These are phyloP conservation scores for Craterostigma plantagineum DNA, from an alignment of 257 asterid species.

Conservation along the genomic window DNA sequence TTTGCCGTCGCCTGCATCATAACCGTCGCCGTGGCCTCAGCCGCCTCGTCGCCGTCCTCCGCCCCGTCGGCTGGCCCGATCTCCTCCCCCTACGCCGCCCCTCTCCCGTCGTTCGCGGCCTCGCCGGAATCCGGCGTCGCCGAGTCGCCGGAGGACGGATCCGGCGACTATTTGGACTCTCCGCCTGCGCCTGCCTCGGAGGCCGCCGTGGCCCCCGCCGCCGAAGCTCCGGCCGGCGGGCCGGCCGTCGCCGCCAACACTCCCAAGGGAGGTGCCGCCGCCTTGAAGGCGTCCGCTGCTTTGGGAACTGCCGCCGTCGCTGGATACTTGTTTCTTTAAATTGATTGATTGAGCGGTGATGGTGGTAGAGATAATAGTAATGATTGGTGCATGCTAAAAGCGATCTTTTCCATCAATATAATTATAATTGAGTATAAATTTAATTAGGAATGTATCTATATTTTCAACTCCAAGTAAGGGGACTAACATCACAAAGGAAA, in stretches of 20 bases:
- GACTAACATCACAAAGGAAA: too few species aligned
- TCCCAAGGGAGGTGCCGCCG: neutral
- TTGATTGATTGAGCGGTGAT: neutral
- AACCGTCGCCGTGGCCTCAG: neutral
- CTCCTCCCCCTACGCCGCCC: neutral
- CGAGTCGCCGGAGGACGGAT: constrained; percentile 1
- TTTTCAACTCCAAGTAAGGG: too few species aligned
- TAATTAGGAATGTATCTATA: too few species aligned
- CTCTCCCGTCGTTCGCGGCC: neutral
- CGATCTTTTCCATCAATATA: too few species aligned
- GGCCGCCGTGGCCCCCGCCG: neutral
- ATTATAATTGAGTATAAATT: too few species aligned
- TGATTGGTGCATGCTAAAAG: too few species aligned
- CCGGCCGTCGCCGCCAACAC: neutral
- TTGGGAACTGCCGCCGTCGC: constrained; percentile 1
- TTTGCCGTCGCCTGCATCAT: too few species aligned
- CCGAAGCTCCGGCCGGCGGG: neutral
- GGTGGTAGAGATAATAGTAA: neutral
- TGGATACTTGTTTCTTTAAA: neutral
- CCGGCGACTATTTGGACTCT: too few species aligned
- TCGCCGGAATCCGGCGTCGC: neutral
- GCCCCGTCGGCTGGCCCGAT: neutral
- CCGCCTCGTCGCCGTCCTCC: neutral
- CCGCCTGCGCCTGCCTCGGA: neutral
- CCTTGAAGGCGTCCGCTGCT: constrained; percentile 2